These are phyloP conservation scores for Plasmodium gallinaceum DNA, from an alignment of 169 alveolate genomes.

Conservation along the genomic window DNA sequence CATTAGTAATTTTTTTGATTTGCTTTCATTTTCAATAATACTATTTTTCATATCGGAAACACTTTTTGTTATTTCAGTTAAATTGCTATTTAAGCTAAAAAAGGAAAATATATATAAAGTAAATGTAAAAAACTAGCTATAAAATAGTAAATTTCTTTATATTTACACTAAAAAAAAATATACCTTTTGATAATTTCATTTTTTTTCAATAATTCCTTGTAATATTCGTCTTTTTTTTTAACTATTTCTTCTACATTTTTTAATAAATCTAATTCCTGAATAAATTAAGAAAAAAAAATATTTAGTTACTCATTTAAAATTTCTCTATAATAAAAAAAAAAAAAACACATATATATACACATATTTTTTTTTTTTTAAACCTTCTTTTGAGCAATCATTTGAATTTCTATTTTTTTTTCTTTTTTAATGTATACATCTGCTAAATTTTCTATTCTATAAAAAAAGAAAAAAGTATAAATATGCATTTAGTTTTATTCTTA, in stretches of 20 bases:
- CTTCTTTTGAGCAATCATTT: conserved; percentile 36
- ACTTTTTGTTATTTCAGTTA: conserved; percentile 46
- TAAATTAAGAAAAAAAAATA: background rate
- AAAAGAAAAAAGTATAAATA: background rate
- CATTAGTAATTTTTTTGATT: conserved; percentile 11
- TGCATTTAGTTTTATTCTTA: background rate
- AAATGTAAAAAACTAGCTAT: background rate
- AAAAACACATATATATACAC: background rate
- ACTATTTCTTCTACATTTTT: conserved; percentile 43
- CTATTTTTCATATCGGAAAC: conserved; percentile 46
- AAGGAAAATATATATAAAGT: background rate
- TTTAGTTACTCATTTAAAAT: background rate
- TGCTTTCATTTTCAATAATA: conserved; percentile 43
- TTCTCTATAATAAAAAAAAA: background rate
- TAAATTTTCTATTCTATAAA: conserved; percentile 48
- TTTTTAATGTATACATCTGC: conserved; percentile 43
- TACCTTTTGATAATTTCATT: conserved; percentile 43
- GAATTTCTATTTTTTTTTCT: conserved; percentile 39
- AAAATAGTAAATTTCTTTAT: background rate
- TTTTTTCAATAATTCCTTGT: conserved; percentile 44
- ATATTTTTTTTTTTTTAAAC: background rate
- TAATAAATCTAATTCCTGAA: conserved; percentile 41
- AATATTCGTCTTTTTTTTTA: conserved; percentile 45
- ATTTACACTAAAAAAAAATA: background rate
- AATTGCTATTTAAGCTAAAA: conserved; percentile 28